These are phyloP conservation scores for Magnolia officinalis DNA, from an alignment of 164 flowering plant genomes.

Conservation along the genomic window DNA sequence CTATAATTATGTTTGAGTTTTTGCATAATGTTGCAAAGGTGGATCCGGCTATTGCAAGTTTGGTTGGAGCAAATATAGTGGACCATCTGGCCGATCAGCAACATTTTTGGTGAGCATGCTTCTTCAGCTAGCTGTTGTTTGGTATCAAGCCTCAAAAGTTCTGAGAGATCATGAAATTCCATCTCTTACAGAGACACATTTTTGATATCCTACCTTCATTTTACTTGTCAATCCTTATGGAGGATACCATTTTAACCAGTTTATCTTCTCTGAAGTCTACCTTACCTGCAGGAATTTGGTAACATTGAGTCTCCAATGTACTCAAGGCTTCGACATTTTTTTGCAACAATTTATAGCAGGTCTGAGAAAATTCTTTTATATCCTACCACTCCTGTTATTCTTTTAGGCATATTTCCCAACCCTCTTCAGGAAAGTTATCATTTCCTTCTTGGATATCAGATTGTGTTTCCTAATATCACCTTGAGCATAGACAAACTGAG, in stretches of 20 bases:
- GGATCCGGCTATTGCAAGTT: slow-evolving; percentile 97
- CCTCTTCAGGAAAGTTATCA: neutral
- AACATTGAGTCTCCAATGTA: slow-evolving; percentile 83
- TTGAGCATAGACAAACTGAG: too few species aligned
- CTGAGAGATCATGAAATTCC: neutral
- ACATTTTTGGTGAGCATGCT: slow-evolving; percentile 71
- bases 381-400: neutral
- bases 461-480: neutral
- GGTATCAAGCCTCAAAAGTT: neutral
- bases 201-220: neutral
- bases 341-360: slow-evolving; percentile 70
- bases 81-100: slow-evolving; percentile 76
- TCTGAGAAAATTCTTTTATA: slow-evolving; percentile 11
- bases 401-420: neutral
- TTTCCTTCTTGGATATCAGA: neutral
- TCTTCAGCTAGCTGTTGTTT: neutral
- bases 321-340: slow-evolving; percentile 72
- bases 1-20: neutral
- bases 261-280: slow-evolving; percentile 7
- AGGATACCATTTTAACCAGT: neutral
- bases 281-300: slow-evolving; percentile 77
- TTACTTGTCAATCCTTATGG: neutral
- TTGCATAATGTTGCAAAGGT: slow-evolving; percentile 38
- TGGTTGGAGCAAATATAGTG: slow-evolving; percentile 87
- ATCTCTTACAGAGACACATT: neutral